Percentiles rank a stretch among this genome's conserved stretches.
These are phyloP conservation scores for Salix brachista DNA, from an alignment of 345 rosid species.

Conservation along the genomic window DNA sequence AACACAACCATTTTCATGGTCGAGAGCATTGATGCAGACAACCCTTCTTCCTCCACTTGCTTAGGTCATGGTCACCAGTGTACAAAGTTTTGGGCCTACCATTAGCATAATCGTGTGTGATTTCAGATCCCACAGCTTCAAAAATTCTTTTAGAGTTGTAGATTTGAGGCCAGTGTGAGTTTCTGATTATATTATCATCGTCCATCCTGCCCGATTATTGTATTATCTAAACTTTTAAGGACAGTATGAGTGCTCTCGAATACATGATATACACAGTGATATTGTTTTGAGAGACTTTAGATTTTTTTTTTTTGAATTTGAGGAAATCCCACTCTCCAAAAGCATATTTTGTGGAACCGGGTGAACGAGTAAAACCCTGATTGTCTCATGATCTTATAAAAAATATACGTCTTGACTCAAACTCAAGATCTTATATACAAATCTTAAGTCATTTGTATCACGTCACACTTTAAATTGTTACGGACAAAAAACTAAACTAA, in stretches of 20 bases:
- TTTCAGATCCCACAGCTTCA: background rate
- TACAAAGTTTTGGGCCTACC: conserved; percentile 9
- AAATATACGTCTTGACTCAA: too few relatives aligned
- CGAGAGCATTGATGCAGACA: background rate
- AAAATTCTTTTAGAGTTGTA: background rate
- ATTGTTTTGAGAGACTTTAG: background rate
- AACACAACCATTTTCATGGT: background rate
- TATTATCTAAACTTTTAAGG: background rate
- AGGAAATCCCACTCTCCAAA: too few relatives aligned
- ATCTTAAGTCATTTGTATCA: too few relatives aligned
- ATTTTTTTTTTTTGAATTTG: too few relatives aligned
- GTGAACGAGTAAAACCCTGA: fast-evolving
- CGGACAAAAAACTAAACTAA: too few relatives aligned
- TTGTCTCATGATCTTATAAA: fast-evolving
- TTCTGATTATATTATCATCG: background rate
- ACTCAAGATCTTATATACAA: too few relatives aligned
- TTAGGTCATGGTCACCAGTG: conserved; percentile 6
- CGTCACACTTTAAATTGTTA: too few relatives aligned
- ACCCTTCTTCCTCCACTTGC: conserved; percentile 12
- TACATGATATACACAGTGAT: background rate
- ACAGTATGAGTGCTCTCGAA: background rate
- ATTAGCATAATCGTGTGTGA: background rate
- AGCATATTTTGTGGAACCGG: fast-evolving
- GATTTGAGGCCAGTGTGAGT: background rate
- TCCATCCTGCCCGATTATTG: background rate